Conservation (phyloP, 495 filamentous ascomycete species). For the Neurospora discreta region DNA sequence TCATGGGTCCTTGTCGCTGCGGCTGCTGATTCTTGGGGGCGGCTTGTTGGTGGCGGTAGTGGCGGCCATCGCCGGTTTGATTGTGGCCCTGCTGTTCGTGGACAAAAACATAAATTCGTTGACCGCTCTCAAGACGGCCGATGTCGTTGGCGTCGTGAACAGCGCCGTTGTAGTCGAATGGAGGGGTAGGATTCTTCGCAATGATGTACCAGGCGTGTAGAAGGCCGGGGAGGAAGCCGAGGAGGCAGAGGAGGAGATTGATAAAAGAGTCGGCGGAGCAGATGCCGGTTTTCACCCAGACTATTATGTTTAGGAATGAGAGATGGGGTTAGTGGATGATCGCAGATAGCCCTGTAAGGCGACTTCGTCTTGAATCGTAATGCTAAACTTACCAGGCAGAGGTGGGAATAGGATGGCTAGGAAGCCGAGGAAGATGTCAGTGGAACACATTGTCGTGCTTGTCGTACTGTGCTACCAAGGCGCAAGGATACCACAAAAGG, state of each 20-base stretch:
- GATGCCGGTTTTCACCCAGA: slow-evolving; percentile 92
- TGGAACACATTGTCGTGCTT: slow-evolving; percentile 41
- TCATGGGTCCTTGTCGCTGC: slow-evolving; percentile 24
- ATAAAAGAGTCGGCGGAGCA: slow-evolving; percentile 90
- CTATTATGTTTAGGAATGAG: slow-evolving; percentile 36
- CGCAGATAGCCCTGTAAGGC: slow-evolving; percentile 3
- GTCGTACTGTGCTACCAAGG: background rate
- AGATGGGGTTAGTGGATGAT: background rate
- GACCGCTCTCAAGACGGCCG: background rate
- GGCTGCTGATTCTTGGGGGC: slow-evolving; percentile 6
- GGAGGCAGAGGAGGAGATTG: slow-evolving; percentile 82
- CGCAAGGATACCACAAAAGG: background rate
- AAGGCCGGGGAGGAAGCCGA: slow-evolving; percentile 86
- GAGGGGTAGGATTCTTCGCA: slow-evolving; percentile 67
- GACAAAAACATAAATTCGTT: slow-evolving; percentile 59
- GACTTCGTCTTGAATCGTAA: background rate
- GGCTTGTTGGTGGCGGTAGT: slow-evolving; percentile 12
- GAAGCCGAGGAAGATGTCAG: slow-evolving; percentile 79
- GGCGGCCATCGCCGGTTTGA: background rate
- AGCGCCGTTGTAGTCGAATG: slow-evolving; percentile 46
- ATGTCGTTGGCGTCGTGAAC: background rate
- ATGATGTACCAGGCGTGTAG: slow-evolving; percentile 98
- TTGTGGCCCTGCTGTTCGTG: slow-evolving; percentile 8
- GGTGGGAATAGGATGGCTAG: slow-evolving; percentile 91
- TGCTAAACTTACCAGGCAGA: slow-evolving; percentile 56